Evolutionary conservation across 169 alveolate genomes (phyloP), one percentile per base, ranked within the genome.

Genomic region (Plasmodium fragile): DNA sequence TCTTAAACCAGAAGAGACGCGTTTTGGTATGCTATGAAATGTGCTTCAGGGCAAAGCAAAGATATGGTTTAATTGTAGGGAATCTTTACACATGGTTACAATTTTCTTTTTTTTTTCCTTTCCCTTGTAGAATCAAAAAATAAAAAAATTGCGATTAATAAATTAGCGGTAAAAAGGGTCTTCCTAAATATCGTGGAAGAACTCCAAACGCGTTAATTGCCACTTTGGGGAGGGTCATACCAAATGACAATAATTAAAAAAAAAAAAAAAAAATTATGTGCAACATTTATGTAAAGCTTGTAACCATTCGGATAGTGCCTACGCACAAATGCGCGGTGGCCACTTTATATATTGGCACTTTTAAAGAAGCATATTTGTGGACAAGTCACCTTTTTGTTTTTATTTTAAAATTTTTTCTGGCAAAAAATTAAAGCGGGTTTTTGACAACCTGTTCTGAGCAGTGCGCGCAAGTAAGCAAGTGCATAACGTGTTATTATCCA

Each of bases 1-100:
- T 49, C 78, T 75, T 84, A 84, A 73, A 49, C n/a, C 78, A 73
- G 71, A 84, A 84, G 80, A 84, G 65, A 43, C 75, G 78, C 65
- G 85, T 84, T 77, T 36, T 84, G 93, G 93, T 84, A 75, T 30
- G 69, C 80, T 18, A 4, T 72, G 11, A 84, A 83, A 34, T 16
- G 28, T 1, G 41, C 39, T 72, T 11, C 7, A 69, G 34, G 59
- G 85, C 36, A 41, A 43, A 22, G 41, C 59, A 18, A 41, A 45
- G 39, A 34, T 84, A 84, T 84, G 22, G 75, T 41, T 43, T 30
- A 18, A 43, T 41, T 30, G 25, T 49, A 11, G 16, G 75, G 18
- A 30, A n/a, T 53, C 52, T 11, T 45, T 28, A 30, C 43, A 30
- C 39, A 75, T 13, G 18, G 5, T 30, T 53, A 2, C 7, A 13